These are phyloP conservation scores for Sugiyamaella floridensis DNA, from an alignment of 805 yeast genomes.

Conservation along the genomic window DNA sequence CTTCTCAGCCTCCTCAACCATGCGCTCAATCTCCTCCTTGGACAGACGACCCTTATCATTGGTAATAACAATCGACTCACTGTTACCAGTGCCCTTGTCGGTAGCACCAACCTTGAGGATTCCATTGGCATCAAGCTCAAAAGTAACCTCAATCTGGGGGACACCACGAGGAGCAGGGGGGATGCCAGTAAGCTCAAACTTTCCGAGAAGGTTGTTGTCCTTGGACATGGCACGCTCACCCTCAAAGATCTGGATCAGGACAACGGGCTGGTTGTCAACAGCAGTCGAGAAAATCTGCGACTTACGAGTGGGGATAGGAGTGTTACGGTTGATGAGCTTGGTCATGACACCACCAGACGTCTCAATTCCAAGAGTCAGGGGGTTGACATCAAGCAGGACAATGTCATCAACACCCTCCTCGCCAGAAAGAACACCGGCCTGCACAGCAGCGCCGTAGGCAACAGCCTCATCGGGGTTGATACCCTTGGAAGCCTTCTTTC, in stretches of 20 bases:
- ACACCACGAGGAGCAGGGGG: conserved; percentile 92
- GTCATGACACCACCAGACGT: conserved; percentile 98
- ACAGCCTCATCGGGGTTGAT: conserved; percentile 99
- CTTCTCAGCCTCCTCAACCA: conserved; percentile 96
- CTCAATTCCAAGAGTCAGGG: conserved; percentile 91
- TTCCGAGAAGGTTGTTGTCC: conserved; percentile 86
- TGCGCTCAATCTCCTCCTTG: conserved; percentile 91
- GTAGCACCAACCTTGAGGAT: conserved; percentile 79
- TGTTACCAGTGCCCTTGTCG: conserved; percentile 92
- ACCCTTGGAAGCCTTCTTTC: conserved; percentile 94
- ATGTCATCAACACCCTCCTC: conserved; percentile 89
- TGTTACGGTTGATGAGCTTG: conserved; percentile 86
- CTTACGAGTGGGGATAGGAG: conserved; percentile 92
- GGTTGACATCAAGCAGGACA: conserved; percentile 86
- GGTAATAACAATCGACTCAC: conserved; percentile 83
- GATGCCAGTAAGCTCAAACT: conserved; percentile 77
- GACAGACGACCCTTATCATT: conserved; percentile 92
- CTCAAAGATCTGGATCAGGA: conserved; percentile 86
- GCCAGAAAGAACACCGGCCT: conserved; percentile 96
- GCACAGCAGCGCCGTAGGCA: conserved; percentile 99
- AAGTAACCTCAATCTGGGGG: conserved; percentile 87
- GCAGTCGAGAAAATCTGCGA: conserved; percentile 94
- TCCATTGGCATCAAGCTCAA: conserved; percentile 81
- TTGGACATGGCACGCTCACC: conserved; percentile 95
- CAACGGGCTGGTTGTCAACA: conserved; percentile 94